Evolutionary conservation across 2,329 filamentous ascomycete genomes (phyloP), one percentile per base, ranked within the genome.

Genomic region (Zalaria obscura): DNA sequence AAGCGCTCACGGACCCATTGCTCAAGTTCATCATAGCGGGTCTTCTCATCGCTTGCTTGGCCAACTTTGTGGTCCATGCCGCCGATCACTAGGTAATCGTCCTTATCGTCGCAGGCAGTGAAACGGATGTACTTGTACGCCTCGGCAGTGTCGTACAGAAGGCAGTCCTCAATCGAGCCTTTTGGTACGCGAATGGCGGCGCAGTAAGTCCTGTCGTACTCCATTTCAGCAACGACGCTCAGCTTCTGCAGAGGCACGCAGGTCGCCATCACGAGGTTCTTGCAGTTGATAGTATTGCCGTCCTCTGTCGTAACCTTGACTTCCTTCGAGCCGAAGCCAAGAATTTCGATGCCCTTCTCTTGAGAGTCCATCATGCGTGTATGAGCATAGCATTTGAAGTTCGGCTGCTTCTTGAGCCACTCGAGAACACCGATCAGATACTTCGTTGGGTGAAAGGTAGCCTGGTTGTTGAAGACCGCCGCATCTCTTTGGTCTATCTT

Each of bases 41-140:
- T 42, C 0, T 62, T 63, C 0, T 57, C 51, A 1, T 66, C 58
- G 2, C 64, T 56, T 35, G 68, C 64, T 47, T 75, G 70, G 0
- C 72, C 72, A n/a, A 75, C 70, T 51, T 73, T 72, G 59, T 76
- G 73, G 48, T 76, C 73, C 39, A 68, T 67, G 1, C 73, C 73
- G 5, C 72, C 73, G 4, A 75, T 63, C 4, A 77, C 57, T 38
- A 76, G 51, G 52, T 75, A 76, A 47, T 75, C 72, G 35, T 73
- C 55, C 41, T 67, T 55, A 0, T 68, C 64, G 41, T 76, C 71
- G 50, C 72, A 74, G 0, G 54, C 57, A 0, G 72, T 75, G 7
- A 75, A 52, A 1, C 72, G 67, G 2, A 72, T 55, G 46, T 76
- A 76, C 49, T 73, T 70, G 62, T 76, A 76, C 25, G 53, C 56